phyloP scores from a whole-genome alignment of 2,329 filamentous ascomycete species.

The Penicillium sp. region DNA sequence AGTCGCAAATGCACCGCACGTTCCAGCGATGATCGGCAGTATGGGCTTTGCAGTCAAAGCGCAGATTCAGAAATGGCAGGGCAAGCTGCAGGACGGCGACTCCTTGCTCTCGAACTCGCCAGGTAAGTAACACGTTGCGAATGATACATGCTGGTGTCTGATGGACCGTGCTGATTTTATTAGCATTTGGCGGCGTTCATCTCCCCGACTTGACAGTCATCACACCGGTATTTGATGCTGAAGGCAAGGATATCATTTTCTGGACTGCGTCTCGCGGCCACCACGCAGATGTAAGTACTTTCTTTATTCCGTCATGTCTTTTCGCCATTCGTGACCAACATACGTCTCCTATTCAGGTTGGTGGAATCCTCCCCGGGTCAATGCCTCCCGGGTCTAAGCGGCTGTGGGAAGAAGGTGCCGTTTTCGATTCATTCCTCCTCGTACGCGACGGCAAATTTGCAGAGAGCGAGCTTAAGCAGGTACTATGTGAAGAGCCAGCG shows the following conservation, averaged over 20 bases:
- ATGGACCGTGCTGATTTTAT: constrained; percentile 76
- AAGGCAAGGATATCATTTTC: constrained; percentile 70
- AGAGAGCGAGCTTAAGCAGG: constrained; percentile 68
- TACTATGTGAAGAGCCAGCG: constrained; percentile 70
- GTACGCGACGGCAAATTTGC: constrained; percentile 75
- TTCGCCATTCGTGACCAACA: too few species aligned
- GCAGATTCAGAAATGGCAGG: constrained; percentile 76
- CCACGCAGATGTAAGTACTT: constrained; percentile 80
- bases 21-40: constrained; percentile 76
- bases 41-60: constrained; percentile 82
- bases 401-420: constrained; percentile 49
- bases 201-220: too few species aligned
- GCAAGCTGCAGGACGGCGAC: constrained; percentile 72
- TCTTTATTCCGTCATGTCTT: too few species aligned
- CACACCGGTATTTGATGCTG: constrained; percentile 69
- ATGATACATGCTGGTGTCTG: constrained; percentile 80
- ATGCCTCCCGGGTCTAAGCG: constrained; percentile 65
- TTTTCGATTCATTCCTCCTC: constrained; percentile 55
- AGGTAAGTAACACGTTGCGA: constrained; percentile 75
- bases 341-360: too few species aligned
- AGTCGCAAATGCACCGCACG: constrained; percentile 68
- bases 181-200: constrained; percentile 6
- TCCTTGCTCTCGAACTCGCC: too few species aligned
- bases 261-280: constrained; percentile 78
- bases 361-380: constrained; percentile 74